These are phyloP conservation scores for Corynascus novoguineensis DNA, from an alignment of 495 filamentous ascomycete genomes.

Conservation along the genomic window DNA sequence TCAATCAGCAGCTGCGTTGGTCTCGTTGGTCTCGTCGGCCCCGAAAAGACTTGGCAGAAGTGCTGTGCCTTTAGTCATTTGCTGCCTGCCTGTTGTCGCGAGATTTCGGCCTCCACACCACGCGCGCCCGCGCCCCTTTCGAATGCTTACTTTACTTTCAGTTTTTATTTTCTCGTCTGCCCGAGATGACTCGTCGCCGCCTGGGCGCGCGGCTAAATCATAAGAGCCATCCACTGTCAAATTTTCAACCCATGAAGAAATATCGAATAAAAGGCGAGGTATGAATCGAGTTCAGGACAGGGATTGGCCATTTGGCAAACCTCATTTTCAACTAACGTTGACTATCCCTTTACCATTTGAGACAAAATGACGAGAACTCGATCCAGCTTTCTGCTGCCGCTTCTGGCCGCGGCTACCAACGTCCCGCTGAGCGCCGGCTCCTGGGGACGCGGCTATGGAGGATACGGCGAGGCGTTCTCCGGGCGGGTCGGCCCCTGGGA, in stretches of 20 bases:
- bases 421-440: neutral
- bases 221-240: neutral
- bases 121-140: too few species aligned
- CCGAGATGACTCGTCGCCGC: neutral
- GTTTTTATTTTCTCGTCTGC: neutral
- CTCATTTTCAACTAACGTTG: neutral
- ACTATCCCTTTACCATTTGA: neutral
- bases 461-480: neutral
- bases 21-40: too few species aligned
- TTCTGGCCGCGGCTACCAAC: neutral
- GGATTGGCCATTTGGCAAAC: too few species aligned
- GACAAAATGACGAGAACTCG: neutral
- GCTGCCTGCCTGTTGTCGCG: too few species aligned
- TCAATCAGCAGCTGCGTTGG: too few species aligned
- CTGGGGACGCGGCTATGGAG: constrained; percentile 1
- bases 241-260: neutral
- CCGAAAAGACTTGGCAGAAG: too few species aligned
- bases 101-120: too few species aligned
- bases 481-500: constrained; percentile 8
- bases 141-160: too few species aligned
- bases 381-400: neutral
- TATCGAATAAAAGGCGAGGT: neutral
- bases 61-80: too few species aligned
- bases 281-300: neutral
- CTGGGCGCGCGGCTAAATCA: neutral